Evolutionary conservation across 208 protist genomes (phyloP).

Genomic region (Novymonas esmeraldas): DNA sequence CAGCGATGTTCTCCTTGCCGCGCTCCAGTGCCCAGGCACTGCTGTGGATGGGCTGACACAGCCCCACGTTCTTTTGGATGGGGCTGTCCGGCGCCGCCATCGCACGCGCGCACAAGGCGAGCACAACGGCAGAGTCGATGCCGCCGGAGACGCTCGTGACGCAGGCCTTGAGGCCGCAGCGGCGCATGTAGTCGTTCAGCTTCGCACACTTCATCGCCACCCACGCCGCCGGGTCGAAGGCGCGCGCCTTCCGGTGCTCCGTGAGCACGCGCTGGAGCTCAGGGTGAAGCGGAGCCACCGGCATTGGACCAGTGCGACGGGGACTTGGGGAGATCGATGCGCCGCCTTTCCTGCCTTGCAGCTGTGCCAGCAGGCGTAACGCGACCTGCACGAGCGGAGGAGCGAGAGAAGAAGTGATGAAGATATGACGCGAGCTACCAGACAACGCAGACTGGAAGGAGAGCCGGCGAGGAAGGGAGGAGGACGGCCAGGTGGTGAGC

Average conservation of each 20-base stretch:
- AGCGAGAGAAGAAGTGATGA: too few relatives aligned
- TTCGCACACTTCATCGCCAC: slow-evolving; percentile 83
- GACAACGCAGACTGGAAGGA: too few relatives aligned
- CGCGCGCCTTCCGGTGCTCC: slow-evolving; percentile 65
- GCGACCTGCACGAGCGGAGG: too few relatives aligned
- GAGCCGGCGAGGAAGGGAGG: too few relatives aligned
- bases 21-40: slow-evolving; percentile 87
- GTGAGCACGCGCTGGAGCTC: slow-evolving; percentile 71
- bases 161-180: slow-evolving; percentile 84
- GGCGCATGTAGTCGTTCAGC: slow-evolving; percentile 93
- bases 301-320: too few relatives aligned
- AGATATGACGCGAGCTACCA: too few relatives aligned
- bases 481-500: too few relatives aligned
- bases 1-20: slow-evolving; percentile 81
- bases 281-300: slow-evolving; percentile 48
- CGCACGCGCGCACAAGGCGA: slow-evolving; percentile 86
- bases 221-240: slow-evolving; percentile 87
- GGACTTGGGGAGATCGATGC: too few relatives aligned
- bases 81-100: slow-evolving; percentile 62
- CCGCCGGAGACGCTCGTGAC: slow-evolving; percentile 94
- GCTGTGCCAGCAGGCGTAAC: too few relatives aligned
- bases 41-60: slow-evolving; percentile 95
- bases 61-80: slow-evolving; percentile 89
- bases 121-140: slow-evolving; percentile 94
- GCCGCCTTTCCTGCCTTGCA: too few relatives aligned